Base-by-base conservation (phyloP, 352 stramenopile genomes). In the Globisporangium spiculum region DNA sequence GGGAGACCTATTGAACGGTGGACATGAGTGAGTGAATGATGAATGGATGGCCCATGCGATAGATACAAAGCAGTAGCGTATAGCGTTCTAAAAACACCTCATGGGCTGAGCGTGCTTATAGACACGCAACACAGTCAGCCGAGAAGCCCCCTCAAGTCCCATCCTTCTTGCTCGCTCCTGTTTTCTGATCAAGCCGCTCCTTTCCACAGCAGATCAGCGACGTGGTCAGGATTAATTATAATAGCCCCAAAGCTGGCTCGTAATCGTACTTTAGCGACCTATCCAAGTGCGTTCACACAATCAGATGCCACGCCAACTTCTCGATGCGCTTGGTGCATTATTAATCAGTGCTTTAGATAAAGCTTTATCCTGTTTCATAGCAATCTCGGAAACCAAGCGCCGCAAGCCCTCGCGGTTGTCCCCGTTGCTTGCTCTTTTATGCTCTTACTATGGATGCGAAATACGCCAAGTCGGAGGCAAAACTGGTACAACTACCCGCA, bases 251-350 rank as follows among this genome's bases (percentile, higher is more conserved):
- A 30, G 6, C 5, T 56, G 50, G 22, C 50, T 56, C n/a, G n/a
- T 56, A 56, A 56, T 56, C 50, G 50, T 16, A 56, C 50, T 56
- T 56, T 56, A 55, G n/a, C n/a, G 48, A 27, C 44, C 16, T 5
- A 50, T 22, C 18, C 44, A 50, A 50, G 30, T 32, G 30, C 30
- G 38, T 46, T 46, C 38, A n/a, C 41, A 20, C 38, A 16, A 12
- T 18, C 36, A 4, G 34, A 20, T 20, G 16, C 5, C 12, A 44
- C 16, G 36, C 8, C 44, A 50, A n/a, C 16, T 50, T 50, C 18
- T 20, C 18, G 44, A 50, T 22, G 18, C 30, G 5, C 18, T 50
- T n/a, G 44, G 3, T 22, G n/a, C 16, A 8, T n/a, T 20, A n/a
- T 46, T 46, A 48, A 48, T 48, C 4, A 48, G 41, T 22, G 44